Evolutionary conservation across 192 early-diverging fungal species (phyloP).

Genomic region (Podochytrium sp.): DNA sequence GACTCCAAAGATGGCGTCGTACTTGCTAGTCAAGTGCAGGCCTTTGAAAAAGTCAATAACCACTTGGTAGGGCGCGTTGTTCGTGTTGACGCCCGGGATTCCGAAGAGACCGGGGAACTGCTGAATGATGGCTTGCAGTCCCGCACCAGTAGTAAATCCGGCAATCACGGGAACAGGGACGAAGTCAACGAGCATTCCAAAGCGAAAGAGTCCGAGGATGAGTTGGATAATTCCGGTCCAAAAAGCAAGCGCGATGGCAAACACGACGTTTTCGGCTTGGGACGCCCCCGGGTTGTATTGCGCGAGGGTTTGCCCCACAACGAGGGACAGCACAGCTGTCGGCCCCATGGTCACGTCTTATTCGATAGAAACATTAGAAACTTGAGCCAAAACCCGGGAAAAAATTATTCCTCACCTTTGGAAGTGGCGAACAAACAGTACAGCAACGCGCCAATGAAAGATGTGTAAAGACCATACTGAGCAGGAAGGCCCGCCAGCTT

Average conservation of each 20-base stretch:
- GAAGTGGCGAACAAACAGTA: constrained; percentile 76
- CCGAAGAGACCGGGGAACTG: constrained; percentile 84
- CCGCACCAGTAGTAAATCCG: constrained; percentile 87
- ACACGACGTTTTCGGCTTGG: constrained; percentile 42
- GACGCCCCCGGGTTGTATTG: constrained; percentile 27
- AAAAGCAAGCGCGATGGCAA: constrained; percentile 66
- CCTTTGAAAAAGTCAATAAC: constrained; percentile 66
- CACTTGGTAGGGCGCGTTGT: constrained; percentile 72
- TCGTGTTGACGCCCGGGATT: constrained; percentile 74
- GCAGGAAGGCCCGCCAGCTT: constrained; percentile 76
- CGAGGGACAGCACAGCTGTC: constrained; percentile 77
- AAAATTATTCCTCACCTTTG: too few relatives aligned
- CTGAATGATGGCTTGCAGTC: constrained; percentile 76
- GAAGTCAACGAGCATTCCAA: constrained; percentile 88
- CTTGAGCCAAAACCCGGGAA: too few relatives aligned
- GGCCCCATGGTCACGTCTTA: constrained; percentile 71
- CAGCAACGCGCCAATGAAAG: constrained; percentile 68
- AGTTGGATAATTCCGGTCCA: constrained; percentile 74
- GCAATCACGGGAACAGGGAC: constrained; percentile 81
- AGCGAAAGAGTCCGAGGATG: constrained; percentile 74
- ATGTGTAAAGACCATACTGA: constrained; percentile 77
- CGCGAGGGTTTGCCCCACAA: constrained; percentile 70
- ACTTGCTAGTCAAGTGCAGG: constrained; percentile 34
- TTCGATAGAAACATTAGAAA: background rate
- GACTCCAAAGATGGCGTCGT: constrained; percentile 67